Base-by-base conservation (phyloP, 257 asterid genomes). In the Ophiorrhiza pumila region DNA sequence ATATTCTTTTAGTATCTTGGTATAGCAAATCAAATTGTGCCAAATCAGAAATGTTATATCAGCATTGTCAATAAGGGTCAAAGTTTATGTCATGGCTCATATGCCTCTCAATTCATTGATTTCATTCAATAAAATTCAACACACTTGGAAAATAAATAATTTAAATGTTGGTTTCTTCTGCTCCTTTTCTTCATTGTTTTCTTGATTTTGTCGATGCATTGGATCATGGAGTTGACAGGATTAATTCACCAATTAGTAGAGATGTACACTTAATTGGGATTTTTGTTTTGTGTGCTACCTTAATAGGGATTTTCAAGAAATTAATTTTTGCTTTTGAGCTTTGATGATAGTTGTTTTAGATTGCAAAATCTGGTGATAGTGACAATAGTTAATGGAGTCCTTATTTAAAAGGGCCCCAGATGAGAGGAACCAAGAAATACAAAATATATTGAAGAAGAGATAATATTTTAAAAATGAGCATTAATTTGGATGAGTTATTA, bases 1-100 rank as follows among this genome's bases (percentile, higher is more conserved):
- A 64, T 39, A 41, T 65, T 65, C 53, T 42, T 65, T 42, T 23
- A 23, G 55, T 65, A 65, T 42, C 37, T 65, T 25, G 37, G 23
- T 1, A 6, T 65, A 18, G 5, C 45, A 41, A 17, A 10, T 60
- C 8, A 60, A 8, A 32, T 59, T 59, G 32, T 59, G 42, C 65
- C 65, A 59, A n/a, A 5, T 59, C 42, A 5, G 25, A 60, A 60
- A 60, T 60, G 23, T 5, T 15, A 42, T 37, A 65, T 65, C 37
- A 42, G 70, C 0, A n/a, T 42, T 65, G 55, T 25, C 55, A 14
- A 23, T 4, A 23, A 6, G 37, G 37, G 25, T 62, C 69, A 65
- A 65, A 41, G 55, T 42, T 65, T 53, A 65, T 39, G 37, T 42
- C 69, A 39, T 64, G 8, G 55, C 17, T 49, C 17, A 14, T 1